Conservation (phyloP, 495 filamentous ascomycete genomes). For the Hapsidospora chrysogenum region DNA sequence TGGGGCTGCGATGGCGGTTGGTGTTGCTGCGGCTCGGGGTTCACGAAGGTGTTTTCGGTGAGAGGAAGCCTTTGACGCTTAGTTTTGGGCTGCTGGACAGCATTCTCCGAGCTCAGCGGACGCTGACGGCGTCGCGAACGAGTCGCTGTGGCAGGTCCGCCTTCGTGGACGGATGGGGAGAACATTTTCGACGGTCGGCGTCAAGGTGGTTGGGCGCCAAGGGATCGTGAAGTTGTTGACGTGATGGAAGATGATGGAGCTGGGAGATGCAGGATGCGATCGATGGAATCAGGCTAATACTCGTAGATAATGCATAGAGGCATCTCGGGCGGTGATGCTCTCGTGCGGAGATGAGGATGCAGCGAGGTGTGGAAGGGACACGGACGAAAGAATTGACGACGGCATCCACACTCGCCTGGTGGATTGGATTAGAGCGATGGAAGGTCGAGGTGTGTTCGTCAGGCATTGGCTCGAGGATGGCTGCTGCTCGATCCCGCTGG, state of each 20-base stretch:
- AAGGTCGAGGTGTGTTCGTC: no score
- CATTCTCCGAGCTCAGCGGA: constrained; percentile 45
- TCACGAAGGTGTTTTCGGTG: constrained; percentile 33
- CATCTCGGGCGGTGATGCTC: no score
- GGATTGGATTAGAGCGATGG: no score
- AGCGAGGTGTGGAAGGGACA: no score
- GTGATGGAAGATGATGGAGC: no score
- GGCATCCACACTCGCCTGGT: no score
- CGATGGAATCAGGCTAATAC: background rate
- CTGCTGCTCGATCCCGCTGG: no score
- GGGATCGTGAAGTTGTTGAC: no score
- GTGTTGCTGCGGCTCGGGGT: constrained; percentile 17
- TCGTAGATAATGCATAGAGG: no score
- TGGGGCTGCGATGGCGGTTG: background rate
- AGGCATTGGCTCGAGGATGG: no score
- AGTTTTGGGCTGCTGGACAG: constrained; percentile 45
- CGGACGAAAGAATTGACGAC: no score
- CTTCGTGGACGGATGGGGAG: constrained; percentile 31
- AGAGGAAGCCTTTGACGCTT: constrained; percentile 55
- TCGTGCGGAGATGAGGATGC: no score
- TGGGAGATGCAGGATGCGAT: constrained; percentile 1
- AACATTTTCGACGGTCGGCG: constrained; percentile 37
- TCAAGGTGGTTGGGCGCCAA: background rate
- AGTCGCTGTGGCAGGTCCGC: constrained; percentile 34
- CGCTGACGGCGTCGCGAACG: constrained; percentile 49